phyloP scores from a whole-genome alignment of 108 stramenopile species.

The Craspedostauros australis region DNA sequence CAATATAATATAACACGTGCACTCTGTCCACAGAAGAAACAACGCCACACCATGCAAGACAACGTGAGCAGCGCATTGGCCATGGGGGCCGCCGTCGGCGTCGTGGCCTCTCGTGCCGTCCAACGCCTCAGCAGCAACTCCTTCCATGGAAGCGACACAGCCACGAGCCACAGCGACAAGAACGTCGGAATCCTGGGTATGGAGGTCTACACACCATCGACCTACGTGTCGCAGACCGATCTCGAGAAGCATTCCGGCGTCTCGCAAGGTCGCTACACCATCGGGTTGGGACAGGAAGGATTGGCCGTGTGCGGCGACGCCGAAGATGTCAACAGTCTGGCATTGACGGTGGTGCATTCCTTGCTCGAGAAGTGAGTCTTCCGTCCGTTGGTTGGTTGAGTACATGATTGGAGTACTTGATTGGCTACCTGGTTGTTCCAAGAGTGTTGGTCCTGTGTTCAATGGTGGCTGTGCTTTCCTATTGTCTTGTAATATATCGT shows the following conservation, averaged over 20 bases:
- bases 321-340: constrained; percentile 93
- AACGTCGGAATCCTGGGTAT: constrained; percentile 95
- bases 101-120: constrained; percentile 37
- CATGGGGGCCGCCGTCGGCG: constrained; percentile 49
- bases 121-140: constrained; percentile 13
- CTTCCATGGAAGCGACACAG: background rate
- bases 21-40: too few relatives aligned
- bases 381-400: too few relatives aligned
- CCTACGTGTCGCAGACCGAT: constrained; percentile 83
- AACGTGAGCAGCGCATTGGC: constrained; percentile 31
- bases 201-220: constrained; percentile 93
- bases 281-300: constrained; percentile 93
- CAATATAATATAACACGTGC: too few relatives aligned
- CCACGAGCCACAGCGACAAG: constrained; percentile 7
- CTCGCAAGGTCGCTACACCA: constrained; percentile 84
- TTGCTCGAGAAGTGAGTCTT: constrained; percentile 83
- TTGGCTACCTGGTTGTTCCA: too few relatives aligned
- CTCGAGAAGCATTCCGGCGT: constrained; percentile 89
- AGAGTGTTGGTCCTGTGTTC: background rate
- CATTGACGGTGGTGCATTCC: constrained; percentile 86
- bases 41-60: background rate
- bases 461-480: background rate
- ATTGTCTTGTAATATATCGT: background rate
- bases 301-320: constrained; percentile 90
- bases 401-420: too few relatives aligned